A percentile compares a stretch with the other conserved stretches of the same genome.
Conservation (phyloP, 179 eudicot genomes). For the Beta macrorhiza region DNA sequence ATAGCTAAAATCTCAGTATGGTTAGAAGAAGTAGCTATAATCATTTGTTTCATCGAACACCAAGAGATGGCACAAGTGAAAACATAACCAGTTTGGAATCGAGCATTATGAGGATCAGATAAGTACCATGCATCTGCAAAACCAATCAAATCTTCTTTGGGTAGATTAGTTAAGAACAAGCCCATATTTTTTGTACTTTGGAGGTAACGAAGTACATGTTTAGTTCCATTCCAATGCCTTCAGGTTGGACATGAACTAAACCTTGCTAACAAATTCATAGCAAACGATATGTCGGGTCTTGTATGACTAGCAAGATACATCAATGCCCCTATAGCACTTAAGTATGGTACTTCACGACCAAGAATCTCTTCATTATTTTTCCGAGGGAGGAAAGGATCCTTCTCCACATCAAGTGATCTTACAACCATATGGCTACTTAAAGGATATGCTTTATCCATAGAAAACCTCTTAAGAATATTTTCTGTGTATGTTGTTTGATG, state of each 20-base stretch:
- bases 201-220: constrained; percentile 3
- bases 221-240: not conserved
- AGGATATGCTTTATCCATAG: too few relatives aligned
- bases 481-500: too few relatives aligned
- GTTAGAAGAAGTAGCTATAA: not conserved
- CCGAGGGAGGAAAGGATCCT: not conserved
- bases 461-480: too few relatives aligned
- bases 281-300: too few relatives aligned
- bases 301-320: too few relatives aligned
- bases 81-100: not conserved
- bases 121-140: not conserved
- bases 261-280: not conserved
- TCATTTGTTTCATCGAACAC: too few relatives aligned
- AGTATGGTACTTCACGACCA: not conserved
- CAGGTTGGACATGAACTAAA: not conserved
- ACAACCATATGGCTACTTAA: too few relatives aligned
- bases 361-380: not conserved
- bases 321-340: too few relatives aligned
- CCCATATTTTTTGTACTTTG: constrained; percentile 21
- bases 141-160: constrained; percentile 7
- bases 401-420: not conserved
- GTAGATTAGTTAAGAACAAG: not conserved
- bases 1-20: too few relatives aligned
- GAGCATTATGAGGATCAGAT: not conserved
- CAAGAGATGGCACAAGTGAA: not conserved